These are phyloP conservation scores for Backusella parvicylindrica DNA, from an alignment of 192 early-diverging fungal genomes.

Conservation along the genomic window DNA sequence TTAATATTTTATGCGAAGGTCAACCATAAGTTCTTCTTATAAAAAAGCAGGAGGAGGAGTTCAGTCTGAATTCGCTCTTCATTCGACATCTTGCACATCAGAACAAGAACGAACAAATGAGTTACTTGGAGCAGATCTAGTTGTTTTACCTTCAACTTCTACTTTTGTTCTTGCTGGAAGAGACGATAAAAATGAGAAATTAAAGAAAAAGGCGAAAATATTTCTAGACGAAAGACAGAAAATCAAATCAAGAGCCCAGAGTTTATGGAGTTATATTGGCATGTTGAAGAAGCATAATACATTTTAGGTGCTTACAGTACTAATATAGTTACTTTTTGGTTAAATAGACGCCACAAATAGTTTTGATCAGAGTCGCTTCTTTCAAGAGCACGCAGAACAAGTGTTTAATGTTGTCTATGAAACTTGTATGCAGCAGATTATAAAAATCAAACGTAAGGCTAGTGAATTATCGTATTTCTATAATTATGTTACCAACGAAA, in stretches of 20 bases:
- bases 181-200: conserved; percentile 63
- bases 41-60: neutral
- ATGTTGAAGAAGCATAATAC: conserved; percentile 7
- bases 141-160: conserved; percentile 16
- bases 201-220: conserved; percentile 67
- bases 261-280: conserved; percentile 73
- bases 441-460: conserved; percentile 72
- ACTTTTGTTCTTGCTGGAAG: conserved; percentile 17
- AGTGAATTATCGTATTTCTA: neutral
- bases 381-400: conserved; percentile 68
- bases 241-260: conserved; percentile 59
- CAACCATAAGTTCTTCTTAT: neutral
- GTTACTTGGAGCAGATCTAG: neutral
- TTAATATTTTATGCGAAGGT: conserved; percentile 6
- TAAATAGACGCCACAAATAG: conserved; percentile 61
- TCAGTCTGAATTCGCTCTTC: neutral
- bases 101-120: neutral
- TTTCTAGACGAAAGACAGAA: conserved; percentile 81
- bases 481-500: conserved; percentile 2
- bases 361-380: conserved; percentile 73
- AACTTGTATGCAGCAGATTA: conserved; percentile 61
- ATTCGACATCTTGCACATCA: neutral
- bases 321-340: neutral
- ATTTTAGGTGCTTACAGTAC: neutral
- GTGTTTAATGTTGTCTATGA: conserved; percentile 71